Base-by-base conservation (phyloP, 2,329 filamentous ascomycete genomes). In the Epicoccum nigrum region DNA sequence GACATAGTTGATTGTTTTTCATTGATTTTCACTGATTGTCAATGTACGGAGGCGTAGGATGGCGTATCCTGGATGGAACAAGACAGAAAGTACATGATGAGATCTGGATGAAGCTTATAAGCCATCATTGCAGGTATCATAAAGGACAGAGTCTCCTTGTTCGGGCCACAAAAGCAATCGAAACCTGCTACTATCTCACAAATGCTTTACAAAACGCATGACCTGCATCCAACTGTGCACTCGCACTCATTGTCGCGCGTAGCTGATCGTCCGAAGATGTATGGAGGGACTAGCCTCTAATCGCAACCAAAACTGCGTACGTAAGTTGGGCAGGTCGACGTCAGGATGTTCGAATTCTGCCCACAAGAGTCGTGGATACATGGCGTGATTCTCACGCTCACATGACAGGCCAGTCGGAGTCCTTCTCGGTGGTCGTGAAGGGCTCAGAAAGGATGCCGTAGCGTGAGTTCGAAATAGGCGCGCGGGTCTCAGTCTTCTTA, bases 341-440 rank as follows among this genome's bases (percentile, higher is more conserved):
- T 32, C 20, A 13, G 15, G 9, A 6, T 37, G 16, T 30, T 42
- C 44, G n/a, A 12, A 35, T 23, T 23, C 20, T 35, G 27, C 25
- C 32, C 43, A 38, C 23, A 12, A 9, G 16, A 15, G 23, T 11
- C 17, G 8, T 28, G 25, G 8, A 21, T 23, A 17, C 20, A 25
- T 43, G 20, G 9, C 30, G 9, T 31, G 11, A 38, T 39, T 39
- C 33, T 25, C 11, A 23, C 4, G 16, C 37, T 67, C 59, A 75
- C 46, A 73, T 67, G 32, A 75, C 73, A 13, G 71, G 65, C 74
- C 74, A 77, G 60, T 76, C 73, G 16, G 72, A 74, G 56, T 75
- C 72, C 34, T 68, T 69, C 54, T 54, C 56, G 33, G 54, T 59
- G 16, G 60, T 51, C 9, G 60, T 55, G 47, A 60, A 60, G n/a